A percentile compares a stretch with the other conserved stretches of the same genome.
Conservation (phyloP, 2,329 filamentous ascomycete genomes). For the Cercospora sp. region DNA sequence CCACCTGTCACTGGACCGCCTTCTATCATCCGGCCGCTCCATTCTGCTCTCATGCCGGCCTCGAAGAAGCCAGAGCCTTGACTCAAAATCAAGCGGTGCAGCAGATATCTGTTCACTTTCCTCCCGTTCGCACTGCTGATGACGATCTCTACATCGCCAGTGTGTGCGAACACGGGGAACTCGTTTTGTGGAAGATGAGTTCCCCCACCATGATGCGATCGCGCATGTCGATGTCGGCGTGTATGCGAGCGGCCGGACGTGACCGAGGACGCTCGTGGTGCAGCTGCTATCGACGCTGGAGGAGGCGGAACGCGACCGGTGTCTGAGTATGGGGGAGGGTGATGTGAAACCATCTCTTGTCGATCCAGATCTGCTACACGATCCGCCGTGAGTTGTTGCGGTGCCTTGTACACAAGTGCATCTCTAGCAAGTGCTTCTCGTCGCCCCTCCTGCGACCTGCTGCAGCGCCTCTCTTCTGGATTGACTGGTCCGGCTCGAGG, state of each 20-base stretch:
- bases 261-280: slow-evolving; percentile 48
- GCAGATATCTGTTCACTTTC: slow-evolving; percentile 78
- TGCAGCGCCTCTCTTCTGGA: not conserved
- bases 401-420: not conserved
- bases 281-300: slow-evolving; percentile 8
- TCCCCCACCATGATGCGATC: slow-evolving; percentile 74
- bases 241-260: slow-evolving; percentile 60
- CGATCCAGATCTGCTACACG: not conserved
- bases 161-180: slow-evolving; percentile 86
- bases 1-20: slow-evolving; percentile 14
- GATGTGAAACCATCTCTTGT: slow-evolving; percentile 31
- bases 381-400: not conserved
- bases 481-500: not conserved
- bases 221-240: slow-evolving; percentile 72
- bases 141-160: slow-evolving; percentile 89
- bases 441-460: not conserved
- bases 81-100: slow-evolving; percentile 83
- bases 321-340: slow-evolving; percentile 30
- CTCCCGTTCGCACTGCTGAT: slow-evolving; percentile 62
- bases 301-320: slow-evolving; percentile 20
- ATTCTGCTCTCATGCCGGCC: slow-evolving; percentile 53
- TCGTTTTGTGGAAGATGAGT: slow-evolving; percentile 75
- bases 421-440: not conserved
- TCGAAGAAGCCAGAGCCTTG: slow-evolving; percentile 95
- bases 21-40: slow-evolving; percentile 31